phyloP scores from a whole-genome alignment of 306 rosid species.

The Quillaja saponaria region DNA sequence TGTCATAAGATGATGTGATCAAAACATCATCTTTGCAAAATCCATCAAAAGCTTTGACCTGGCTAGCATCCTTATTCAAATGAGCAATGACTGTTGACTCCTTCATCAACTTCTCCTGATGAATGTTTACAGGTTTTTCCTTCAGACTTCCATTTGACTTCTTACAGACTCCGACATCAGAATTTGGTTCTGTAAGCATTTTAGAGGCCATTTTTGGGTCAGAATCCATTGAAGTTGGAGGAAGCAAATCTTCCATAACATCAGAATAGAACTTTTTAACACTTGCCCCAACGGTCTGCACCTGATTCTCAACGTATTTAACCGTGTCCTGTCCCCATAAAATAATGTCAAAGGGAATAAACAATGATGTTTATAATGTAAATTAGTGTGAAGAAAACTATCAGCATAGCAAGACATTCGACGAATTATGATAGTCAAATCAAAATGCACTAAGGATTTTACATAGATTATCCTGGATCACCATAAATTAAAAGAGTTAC shows the following conservation, averaged over 20 bases:
- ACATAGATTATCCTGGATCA: constrained; percentile 12
- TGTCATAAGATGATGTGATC: constrained; percentile 33
- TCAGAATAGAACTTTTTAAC: constrained; percentile 72
- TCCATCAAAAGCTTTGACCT: constrained; percentile 24
- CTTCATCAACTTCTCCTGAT: constrained; percentile 27
- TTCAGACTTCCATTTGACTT: constrained; percentile 33
- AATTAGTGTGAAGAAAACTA: constrained; percentile 17
- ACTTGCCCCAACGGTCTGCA: constrained; percentile 72
- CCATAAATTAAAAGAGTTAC: constrained; percentile 10
- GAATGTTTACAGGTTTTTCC: constrained; percentile 32
- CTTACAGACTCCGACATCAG: constrained; percentile 34
- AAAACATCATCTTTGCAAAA: constrained; percentile 27
- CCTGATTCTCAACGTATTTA: constrained; percentile 75
- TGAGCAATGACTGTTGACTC: constrained; percentile 33
- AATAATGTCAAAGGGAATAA: constrained; percentile 17
- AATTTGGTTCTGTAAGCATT: constrained; percentile 33
- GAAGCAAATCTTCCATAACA: constrained; percentile 65
- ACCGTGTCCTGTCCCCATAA: constrained; percentile 59
- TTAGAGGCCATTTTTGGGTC: constrained; percentile 39
- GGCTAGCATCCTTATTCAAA: constrained; percentile 25
- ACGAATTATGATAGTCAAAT: constrained; percentile 9
- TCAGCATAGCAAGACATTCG: too few relatives aligned
- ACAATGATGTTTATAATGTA: not conserved
- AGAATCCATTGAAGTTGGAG: constrained; percentile 41
- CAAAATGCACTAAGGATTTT: constrained; percentile 2